These are phyloP conservation scores for Talaromyces wortmannii DNA, from an alignment of 495 filamentous ascomycete species.

Conservation along the genomic window DNA sequence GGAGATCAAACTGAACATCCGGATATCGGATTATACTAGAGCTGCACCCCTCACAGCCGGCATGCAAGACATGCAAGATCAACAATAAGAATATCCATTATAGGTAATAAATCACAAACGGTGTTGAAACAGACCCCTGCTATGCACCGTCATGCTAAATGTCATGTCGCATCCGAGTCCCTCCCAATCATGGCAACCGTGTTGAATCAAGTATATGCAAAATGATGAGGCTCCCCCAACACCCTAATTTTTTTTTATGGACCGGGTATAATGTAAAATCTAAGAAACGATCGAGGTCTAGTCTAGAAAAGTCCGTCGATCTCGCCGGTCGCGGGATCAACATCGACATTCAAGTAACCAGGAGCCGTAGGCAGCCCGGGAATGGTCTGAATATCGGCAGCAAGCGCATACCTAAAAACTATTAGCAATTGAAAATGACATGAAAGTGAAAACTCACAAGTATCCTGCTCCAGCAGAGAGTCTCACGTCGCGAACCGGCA, in stretches of 20 bases:
- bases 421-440: conserved; percentile 3
- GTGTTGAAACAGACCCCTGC: background rate
- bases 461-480: conserved; percentile 93
- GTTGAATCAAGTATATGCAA: background rate
- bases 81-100: too few species aligned
- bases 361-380: conserved; percentile 92
- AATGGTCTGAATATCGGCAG: conserved; percentile 97
- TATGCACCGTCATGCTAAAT: background rate
- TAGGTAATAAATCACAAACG: background rate
- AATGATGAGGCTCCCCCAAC: too few species aligned
- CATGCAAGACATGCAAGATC: too few species aligned
- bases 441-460: conserved; percentile 47
- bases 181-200: background rate
- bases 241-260: too few species aligned
- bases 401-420: conserved; percentile 69
- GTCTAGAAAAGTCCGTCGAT: conserved; percentile 89
- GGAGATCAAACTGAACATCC: background rate
- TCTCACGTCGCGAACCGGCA: conserved; percentile 89
- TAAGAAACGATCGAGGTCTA: background rate
- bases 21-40: background rate
- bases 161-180: too few species aligned
- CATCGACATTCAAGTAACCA: conserved; percentile 93
- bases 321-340: conserved; percentile 88
- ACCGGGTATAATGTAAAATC: background rate
- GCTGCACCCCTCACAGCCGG: too few species aligned